phyloP scores from a whole-genome alignment of 2,329 filamentous ascomycete species.

The Paraconiothyrium sp. region DNA sequence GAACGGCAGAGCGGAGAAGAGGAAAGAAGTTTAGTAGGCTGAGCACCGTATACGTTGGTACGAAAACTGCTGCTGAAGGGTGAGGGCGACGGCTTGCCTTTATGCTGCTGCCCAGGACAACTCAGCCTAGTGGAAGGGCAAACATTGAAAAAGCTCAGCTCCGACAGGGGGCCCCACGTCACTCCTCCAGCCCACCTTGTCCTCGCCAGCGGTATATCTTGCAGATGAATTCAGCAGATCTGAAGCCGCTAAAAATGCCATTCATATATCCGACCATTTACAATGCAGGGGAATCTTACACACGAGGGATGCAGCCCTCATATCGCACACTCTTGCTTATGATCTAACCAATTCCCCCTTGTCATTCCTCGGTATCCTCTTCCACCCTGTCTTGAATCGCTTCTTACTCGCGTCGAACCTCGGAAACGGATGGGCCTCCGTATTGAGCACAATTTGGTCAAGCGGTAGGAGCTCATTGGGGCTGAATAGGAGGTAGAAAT shows the following conservation, averaged over 20 bases:
- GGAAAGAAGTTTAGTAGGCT: neutral
- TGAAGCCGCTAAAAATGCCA: neutral
- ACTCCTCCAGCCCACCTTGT: neutral
- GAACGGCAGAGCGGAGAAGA: neutral
- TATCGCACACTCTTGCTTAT: neutral
- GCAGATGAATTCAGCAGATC: neutral
- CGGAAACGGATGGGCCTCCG: conserved; percentile 91
- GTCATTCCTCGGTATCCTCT: conserved; percentile 68
- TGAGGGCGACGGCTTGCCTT: conserved; percentile 5
- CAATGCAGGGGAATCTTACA: conserved; percentile 13
- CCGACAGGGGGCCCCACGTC: neutral
- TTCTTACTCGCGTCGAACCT: conserved; percentile 79
- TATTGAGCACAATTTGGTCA: conserved; percentile 91
- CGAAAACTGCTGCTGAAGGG: conserved; percentile 6
- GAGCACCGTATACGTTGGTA: neutral
- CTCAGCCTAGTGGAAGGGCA: too few relatives aligned
- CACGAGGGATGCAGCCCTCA: neutral
- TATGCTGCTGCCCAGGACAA: neutral
- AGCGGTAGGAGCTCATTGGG: conserved; percentile 83
- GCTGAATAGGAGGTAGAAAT: conserved; percentile 95
- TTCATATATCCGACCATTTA: conserved; percentile 1
- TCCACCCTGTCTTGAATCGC: conserved; percentile 83
- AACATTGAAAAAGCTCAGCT: too few relatives aligned
- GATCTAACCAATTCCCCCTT: conserved; percentile 39
- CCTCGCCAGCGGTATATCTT: neutral